Conservation (phyloP, 1,284 basidiomycete species). For the Papiliotrema flavescens region DNA sequence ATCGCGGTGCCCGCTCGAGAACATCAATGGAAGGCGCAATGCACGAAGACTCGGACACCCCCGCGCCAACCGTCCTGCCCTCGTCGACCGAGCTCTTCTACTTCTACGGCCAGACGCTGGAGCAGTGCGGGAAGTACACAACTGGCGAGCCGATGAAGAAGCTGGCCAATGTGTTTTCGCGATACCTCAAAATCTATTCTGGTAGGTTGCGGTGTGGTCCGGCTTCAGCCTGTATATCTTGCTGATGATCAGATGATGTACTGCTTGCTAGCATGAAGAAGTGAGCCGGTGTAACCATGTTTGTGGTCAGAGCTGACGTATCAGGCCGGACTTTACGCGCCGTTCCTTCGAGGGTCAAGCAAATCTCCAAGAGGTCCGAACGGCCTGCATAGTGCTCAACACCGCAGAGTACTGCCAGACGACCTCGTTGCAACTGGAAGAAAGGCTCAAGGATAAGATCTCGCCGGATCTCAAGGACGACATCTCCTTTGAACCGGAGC, state of each 20-base stretch:
- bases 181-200: constrained; percentile 92
- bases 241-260: constrained; percentile 64
- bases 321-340: constrained; percentile 51
- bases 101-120: constrained; percentile 91
- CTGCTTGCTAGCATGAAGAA: constrained; percentile 68
- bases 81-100: constrained; percentile 97
- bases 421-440: constrained; percentile 88
- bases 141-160: constrained; percentile 76
- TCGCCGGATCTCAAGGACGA: constrained; percentile 69
- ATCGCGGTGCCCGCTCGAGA: constrained; percentile 64
- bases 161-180: constrained; percentile 73
- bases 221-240: too few relatives aligned
- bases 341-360: constrained; percentile 72
- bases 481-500: constrained; percentile 77
- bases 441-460: constrained; percentile 81
- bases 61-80: constrained; percentile 70
- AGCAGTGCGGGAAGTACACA: constrained; percentile 80
- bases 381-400: constrained; percentile 83
- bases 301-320: not conserved
- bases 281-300: constrained; percentile 43
- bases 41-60: constrained; percentile 52
- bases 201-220: constrained; percentile 54
- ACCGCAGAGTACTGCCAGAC: constrained; percentile 97
- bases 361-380: constrained; percentile 69
- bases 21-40: constrained; percentile 64